Base-by-base conservation (phyloP, 352 stramenopile species). In the Phytophthora ohioensis region DNA sequence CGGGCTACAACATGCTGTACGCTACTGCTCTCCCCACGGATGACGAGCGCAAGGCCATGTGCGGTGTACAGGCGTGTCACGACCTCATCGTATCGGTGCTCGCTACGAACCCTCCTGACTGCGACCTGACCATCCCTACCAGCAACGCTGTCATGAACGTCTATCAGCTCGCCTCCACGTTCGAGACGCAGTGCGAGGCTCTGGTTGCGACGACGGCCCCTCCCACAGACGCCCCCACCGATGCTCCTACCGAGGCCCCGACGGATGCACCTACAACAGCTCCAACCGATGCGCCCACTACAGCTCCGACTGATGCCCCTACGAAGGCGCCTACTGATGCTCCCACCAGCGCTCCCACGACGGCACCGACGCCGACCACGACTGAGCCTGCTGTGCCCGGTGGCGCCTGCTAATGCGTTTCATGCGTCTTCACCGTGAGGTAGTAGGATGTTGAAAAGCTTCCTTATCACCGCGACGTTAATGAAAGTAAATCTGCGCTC, bases 1-100 rank as follows among this genome's bases (percentile, higher is more conserved):
- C 70, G 47, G 73, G 76, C 17, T 82, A 82, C 76, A 77, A 76
- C 73, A 78, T 84, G 71, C 51, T 86, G 48, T 69, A 69, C 43
- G 62, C 73, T 13, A 69, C 70, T 3, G 38, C 52, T 2, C 46
- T 75, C 12, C 75, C 76, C 11, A 75, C 73, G 48, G 58, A 67
- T 21, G 45, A 35, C 2, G 32, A 86, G 52, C 64, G 53, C 21
- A 62, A 51, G 27, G 47, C 49, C 42, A 82, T 86, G 73, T 86
- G 79, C 70, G 49, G 17, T 1, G 45, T 70, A 8, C 34, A 56
- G 3, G 43, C 43, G 31, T 86, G 79, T 59, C 57, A 84, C 45
- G 49, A 64, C 11, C 52, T 86, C 13, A 73, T 84, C 48, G 51
- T 64, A 11, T 35, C 41, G 12, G 69, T 86, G 30, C 43, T 69